Percentiles rank a stretch among this genome's conserved stretches.
Conservation (phyloP, 371 early-diverging fungal genomes). For the Circinella umbellata region DNA sequence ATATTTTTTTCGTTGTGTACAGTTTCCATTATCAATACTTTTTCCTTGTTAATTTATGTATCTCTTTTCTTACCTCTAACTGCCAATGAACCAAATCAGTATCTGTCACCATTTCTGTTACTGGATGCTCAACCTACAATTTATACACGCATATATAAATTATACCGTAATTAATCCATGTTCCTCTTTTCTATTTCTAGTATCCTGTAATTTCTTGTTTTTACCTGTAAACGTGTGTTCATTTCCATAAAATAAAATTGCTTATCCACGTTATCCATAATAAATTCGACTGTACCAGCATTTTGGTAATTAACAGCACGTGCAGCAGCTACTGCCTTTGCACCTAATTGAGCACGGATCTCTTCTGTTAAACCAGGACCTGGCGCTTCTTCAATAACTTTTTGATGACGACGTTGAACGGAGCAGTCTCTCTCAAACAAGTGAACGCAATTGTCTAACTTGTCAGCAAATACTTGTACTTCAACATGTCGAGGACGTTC, state of each 20-base stretch:
- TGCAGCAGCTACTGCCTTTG: conserved; percentile 92
- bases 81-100: conserved; percentile 96
- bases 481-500: conserved; percentile 92
- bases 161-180: no score
- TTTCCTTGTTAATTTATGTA: neutral
- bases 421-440: conserved; percentile 98
- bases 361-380: conserved; percentile 77
- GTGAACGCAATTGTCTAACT: conserved; percentile 85
- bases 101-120: conserved; percentile 95
- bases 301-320: conserved; percentile 91
- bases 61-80: conserved; percentile 57
- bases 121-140: conserved; percentile 91
- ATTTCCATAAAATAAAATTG: conserved; percentile 98
- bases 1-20: neutral
- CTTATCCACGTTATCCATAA: conserved; percentile 87
- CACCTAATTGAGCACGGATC: conserved; percentile 79
- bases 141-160: no score
- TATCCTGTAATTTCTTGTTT: neutral
- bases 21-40: neutral
- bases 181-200: conserved; percentile 16
- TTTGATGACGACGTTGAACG: conserved; percentile 97
- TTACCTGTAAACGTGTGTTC: conserved; percentile 90
- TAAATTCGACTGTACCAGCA: conserved; percentile 98
- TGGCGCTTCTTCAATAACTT: conserved; percentile 91
- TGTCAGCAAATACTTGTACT: conserved; percentile 96